Conservation (phyloP, 345 rosid species). For the Litchi chinensis region DNA sequence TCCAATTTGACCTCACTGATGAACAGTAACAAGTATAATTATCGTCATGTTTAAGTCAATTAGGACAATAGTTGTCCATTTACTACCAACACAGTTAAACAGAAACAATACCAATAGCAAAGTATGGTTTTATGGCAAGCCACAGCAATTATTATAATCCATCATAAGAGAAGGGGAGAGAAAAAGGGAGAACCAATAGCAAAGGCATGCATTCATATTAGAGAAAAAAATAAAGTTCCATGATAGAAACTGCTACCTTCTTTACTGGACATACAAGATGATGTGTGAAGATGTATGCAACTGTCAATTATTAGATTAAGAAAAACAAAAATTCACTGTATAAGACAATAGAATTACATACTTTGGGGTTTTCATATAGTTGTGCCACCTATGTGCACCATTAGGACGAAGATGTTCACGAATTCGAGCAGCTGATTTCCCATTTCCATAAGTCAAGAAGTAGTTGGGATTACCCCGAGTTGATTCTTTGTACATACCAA, state of each 20-base stretch:
- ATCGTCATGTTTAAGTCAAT: neutral
- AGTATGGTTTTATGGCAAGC: neutral
- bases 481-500: slow-evolving; percentile 91
- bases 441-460: slow-evolving; percentile 94
- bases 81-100: neutral
- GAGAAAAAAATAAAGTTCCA: neutral
- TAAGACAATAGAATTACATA: slow-evolving; percentile 26
- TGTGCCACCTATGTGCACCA: slow-evolving; percentile 99
- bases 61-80: neutral
- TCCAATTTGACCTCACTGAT: slow-evolving; percentile 85
- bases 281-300: neutral
- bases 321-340: neutral
- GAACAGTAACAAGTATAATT: slow-evolving; percentile 6
- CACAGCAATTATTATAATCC: slow-evolving; percentile 1
- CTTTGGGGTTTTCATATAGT: slow-evolving; percentile 91
- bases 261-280: neutral
- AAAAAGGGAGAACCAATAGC: neutral
- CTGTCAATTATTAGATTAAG: slow-evolving; percentile 5
- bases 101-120: slow-evolving; percentile 4
- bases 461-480: slow-evolving; percentile 93
- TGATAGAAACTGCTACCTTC: neutral
- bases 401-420: slow-evolving; percentile 96
- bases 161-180: neutral
- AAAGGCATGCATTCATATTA: neutral
- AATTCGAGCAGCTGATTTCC: slow-evolving; percentile 86